phyloP scores from a whole-genome alignment of 225 moss, liverwort and hornwort genomes.

The Pseudoscleropodium purum region DNA sequence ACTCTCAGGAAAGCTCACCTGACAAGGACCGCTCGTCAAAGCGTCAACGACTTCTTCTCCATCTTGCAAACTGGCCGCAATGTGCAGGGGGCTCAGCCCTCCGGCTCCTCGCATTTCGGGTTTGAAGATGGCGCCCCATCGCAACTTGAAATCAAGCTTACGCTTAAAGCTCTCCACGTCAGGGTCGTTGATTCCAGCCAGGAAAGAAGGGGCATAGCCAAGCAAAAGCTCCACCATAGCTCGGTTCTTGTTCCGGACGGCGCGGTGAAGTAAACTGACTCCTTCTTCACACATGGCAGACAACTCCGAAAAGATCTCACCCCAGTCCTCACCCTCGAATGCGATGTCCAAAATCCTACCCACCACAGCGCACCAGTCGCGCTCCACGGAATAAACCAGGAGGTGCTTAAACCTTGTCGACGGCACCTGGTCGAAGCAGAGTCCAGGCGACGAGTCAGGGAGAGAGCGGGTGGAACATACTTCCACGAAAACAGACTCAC shows the following conservation, averaged over 20 bases:
- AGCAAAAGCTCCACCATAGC: conserved; percentile 68
- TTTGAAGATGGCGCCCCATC: conserved; percentile 46
- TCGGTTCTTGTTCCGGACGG: conserved; percentile 56
- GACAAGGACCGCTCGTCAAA: conserved; percentile 72
- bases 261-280: conserved; percentile 65
- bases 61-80: conserved; percentile 69
- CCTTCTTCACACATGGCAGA: conserved; percentile 43
- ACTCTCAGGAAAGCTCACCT: conserved; percentile 16
- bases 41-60: conserved; percentile 73
- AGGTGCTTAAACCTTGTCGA: conserved; percentile 35
- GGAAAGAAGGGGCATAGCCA: conserved; percentile 41
- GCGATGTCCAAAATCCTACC: conserved; percentile 61
- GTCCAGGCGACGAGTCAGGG: not conserved
- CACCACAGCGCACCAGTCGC: conserved; percentile 78
- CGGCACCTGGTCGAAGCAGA: not conserved
- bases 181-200: conserved; percentile 1
- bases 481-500: no score
- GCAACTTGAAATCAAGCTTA: conserved; percentile 23
- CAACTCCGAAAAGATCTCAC: conserved; percentile 19
- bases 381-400: conserved; percentile 61
- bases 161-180: conserved; percentile 11
- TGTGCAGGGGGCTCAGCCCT: conserved; percentile 70
- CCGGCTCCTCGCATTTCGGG: conserved; percentile 71
- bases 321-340: conserved; percentile 39
- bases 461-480: not conserved